A percentile compares a stretch with the other conserved stretches of the same genome.
Evolutionary conservation across 805 yeast species (phyloP).

Genomic region (Tetrapisispora namnaoensis): DNA sequence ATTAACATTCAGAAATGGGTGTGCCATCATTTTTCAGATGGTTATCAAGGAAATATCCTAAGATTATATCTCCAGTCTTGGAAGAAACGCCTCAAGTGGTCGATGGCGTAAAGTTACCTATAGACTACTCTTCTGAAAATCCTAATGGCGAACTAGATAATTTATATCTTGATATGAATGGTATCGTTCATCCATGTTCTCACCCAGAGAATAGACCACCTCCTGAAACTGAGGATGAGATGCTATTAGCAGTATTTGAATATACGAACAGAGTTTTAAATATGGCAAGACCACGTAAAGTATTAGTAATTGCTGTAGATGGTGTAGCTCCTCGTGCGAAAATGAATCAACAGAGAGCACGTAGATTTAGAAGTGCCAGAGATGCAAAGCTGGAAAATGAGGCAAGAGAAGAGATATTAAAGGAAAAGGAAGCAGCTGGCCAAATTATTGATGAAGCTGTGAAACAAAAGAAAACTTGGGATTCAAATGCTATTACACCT

Average conservation of each 20-base stretch:
- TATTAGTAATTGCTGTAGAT: constrained; percentile 91
- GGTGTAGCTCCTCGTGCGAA: constrained; percentile 99
- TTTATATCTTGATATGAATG: constrained; percentile 93
- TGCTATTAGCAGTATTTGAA: constrained; percentile 86
- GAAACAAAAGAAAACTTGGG: constrained; percentile 76
- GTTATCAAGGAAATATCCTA: constrained; percentile 88
- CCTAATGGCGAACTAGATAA: constrained; percentile 96
- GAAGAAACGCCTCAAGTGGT: constrained; percentile 56
- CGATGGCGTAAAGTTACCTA: constrained; percentile 55
- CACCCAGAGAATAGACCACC: constrained; percentile 96
- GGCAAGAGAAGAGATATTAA: constrained; percentile 44
- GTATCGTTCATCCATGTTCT: constrained; percentile 97
- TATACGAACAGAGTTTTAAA: constrained; percentile 85
- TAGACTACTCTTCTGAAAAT: constrained; percentile 63
- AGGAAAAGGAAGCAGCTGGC: constrained; percentile 33
- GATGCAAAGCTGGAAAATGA: constrained; percentile 77
- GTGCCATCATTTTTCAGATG: constrained; percentile 97
- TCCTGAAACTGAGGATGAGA: constrained; percentile 93
- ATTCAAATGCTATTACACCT: constrained; percentile 93
- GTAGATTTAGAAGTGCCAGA: constrained; percentile 85
- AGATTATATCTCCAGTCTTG: constrained; percentile 80
- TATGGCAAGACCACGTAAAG: constrained; percentile 92
- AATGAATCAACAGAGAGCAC: constrained; percentile 93
- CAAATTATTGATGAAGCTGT: constrained; percentile 68
- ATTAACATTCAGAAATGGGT: constrained; percentile 47